Percentiles rank a stretch among this genome's conserved stretches.
Evolutionary conservation across 2,329 filamentous ascomycete genomes (phyloP).

Genomic region (Colletotrichum coccodes): DNA sequence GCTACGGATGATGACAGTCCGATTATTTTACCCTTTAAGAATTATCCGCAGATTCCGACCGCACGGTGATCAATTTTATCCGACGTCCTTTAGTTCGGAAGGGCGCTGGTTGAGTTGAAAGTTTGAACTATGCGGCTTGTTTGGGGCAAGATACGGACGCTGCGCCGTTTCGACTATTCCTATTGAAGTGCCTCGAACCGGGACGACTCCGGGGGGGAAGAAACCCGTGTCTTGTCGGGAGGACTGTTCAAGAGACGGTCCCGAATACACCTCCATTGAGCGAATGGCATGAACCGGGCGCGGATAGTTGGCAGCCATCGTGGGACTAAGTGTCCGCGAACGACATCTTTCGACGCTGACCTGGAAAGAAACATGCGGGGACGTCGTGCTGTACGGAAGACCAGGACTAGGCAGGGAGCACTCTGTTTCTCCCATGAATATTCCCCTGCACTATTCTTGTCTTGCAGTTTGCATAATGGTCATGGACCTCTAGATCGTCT

Average conservation of each 20-base stretch:
- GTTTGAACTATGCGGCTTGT: background rate
- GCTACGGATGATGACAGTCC: background rate
- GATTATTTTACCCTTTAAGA: background rate
- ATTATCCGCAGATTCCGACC: background rate
- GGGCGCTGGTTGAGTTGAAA: background rate
- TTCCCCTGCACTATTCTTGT: background rate
- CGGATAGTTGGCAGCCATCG: slow-evolving; percentile 5
- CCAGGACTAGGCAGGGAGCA: slow-evolving; percentile 23
- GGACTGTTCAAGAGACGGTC: background rate
- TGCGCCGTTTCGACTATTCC: background rate
- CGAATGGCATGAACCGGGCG: background rate
- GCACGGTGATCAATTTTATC: background rate
- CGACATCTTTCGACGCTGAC: slow-evolving; percentile 14
- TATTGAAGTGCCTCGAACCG: background rate
- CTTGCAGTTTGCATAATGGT: background rate
- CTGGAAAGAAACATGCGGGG: background rate
- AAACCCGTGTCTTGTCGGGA: background rate
- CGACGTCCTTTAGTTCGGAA: background rate
- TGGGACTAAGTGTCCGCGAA: slow-evolving; percentile 5
- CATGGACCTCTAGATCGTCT: background rate
- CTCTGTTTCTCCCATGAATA: background rate
- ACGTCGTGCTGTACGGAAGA: slow-evolving; percentile 8
- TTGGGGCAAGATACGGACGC: background rate
- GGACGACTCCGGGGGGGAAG: background rate
- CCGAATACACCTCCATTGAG: slow-evolving; percentile 1